Evolutionary conservation across 805 yeast species (phyloP).

Genomic region (Barnettozyma pratensis): DNA sequence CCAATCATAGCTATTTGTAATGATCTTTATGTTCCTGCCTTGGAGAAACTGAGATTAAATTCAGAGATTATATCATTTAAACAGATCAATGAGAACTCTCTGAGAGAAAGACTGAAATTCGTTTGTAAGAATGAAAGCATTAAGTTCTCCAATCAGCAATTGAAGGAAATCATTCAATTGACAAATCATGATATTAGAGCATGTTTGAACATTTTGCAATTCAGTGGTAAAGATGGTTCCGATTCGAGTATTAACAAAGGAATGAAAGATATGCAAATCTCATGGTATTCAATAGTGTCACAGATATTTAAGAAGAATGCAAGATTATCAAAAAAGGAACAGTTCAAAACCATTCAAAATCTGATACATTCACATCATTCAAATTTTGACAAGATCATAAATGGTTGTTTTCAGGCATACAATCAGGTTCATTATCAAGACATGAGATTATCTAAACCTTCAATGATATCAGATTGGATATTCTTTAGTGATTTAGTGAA

Average conservation of each 20-base stretch:
- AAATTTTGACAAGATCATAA: constrained; percentile 57
- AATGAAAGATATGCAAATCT: constrained; percentile 53
- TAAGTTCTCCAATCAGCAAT: constrained; percentile 38
- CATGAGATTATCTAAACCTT: constrained; percentile 53
- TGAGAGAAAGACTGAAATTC: constrained; percentile 42
- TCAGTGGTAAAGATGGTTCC: constrained; percentile 28
- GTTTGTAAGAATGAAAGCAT: constrained; percentile 54
- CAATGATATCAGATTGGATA: constrained; percentile 69
- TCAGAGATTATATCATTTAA: constrained; percentile 69
- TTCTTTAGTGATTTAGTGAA: constrained; percentile 60
- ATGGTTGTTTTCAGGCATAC: constrained; percentile 68
- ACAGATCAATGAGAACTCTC: constrained; percentile 46
- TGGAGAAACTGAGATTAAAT: constrained; percentile 67
- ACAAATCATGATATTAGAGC: constrained; percentile 84
- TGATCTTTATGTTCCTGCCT: constrained; percentile 69
- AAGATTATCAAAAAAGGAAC: constrained; percentile 39
- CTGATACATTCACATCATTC: constrained; percentile 39
- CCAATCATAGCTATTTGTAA: constrained; percentile 94
- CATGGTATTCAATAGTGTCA: constrained; percentile 66
- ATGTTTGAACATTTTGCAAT: constrained; percentile 79
- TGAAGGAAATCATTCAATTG: constrained; percentile 62
- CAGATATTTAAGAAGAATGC: constrained; percentile 52
- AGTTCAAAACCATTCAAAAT: constrained; percentile 42
- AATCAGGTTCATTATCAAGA: constrained; percentile 61
- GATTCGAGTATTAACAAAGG: constrained; percentile 22